Conservation (phyloP, 129 eudicot genomes). For the Deinandra increscens region DNA sequence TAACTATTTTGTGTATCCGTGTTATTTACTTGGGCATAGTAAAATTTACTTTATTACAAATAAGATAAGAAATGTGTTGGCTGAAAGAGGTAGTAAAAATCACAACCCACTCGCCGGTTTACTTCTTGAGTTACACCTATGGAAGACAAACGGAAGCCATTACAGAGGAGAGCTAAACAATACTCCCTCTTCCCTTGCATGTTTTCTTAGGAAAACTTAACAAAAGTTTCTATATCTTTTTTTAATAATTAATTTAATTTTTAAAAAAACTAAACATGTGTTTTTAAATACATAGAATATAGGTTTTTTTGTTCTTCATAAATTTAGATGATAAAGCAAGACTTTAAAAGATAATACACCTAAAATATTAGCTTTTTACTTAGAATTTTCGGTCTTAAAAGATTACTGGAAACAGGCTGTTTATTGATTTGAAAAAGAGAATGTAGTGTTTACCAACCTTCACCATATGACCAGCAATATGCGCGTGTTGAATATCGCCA, state of each 20-base stretch:
- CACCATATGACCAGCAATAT: slow-evolving; percentile 17
- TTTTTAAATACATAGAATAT: background rate
- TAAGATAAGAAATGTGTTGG: too few relatives aligned
- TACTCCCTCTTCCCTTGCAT: too few relatives aligned
- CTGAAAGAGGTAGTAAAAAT: too few relatives aligned
- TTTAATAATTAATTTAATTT: background rate
- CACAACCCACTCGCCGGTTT: too few relatives aligned
- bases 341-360: background rate
- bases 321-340: background rate
- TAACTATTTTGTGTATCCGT: too few relatives aligned
- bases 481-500: slow-evolving; percentile 21
- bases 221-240: background rate
- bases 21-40: too few relatives aligned
- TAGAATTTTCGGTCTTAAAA: slow-evolving; percentile 10
- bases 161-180: too few relatives aligned
- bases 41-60: too few relatives aligned
- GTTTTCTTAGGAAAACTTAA: background rate
- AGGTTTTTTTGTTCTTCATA: background rate
- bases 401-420: slow-evolving; percentile 36
- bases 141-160: too few relatives aligned
- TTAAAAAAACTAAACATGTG: background rate
- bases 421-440: slow-evolving; percentile 26
- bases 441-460: slow-evolving; percentile 17
- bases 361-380: background rate
- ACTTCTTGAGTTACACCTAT: too few relatives aligned